phyloP scores from a whole-genome alignment of 83 land plant species.

The Isoetes engelmannii region DNA sequence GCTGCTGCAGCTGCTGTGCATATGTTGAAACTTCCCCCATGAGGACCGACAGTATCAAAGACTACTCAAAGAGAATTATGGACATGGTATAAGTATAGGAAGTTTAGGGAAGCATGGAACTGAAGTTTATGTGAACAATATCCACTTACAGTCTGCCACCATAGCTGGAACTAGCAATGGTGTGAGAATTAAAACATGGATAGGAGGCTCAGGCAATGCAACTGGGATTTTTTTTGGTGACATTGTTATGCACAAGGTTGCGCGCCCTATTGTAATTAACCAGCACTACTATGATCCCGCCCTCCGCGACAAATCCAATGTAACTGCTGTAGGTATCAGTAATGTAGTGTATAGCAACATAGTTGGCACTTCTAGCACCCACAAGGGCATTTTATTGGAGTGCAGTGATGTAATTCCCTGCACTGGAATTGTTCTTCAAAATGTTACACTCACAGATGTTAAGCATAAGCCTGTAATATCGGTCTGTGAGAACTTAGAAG shows the following conservation, averaged over 20 bases:
- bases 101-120: not conserved
- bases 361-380: conserved; percentile 32
- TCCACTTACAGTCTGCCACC: not conserved
- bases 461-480: conserved; percentile 9
- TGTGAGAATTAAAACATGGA: not conserved
- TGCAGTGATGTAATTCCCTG: conserved; percentile 41
- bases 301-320: conserved; percentile 1
- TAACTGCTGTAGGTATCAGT: not conserved
- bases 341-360: conserved; percentile 36
- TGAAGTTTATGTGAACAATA: not conserved
- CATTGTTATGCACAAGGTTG: not conserved
- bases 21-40: too few relatives aligned
- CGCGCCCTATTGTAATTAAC: not conserved
- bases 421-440: conserved; percentile 15
- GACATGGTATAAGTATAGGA: not conserved
- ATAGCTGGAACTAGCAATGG: not conserved
- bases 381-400: conserved; percentile 23
- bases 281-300: conserved; percentile 10
- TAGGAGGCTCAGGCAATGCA: conserved; percentile 21
- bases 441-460: conserved; percentile 22
- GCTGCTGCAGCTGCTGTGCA: too few relatives aligned
- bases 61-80: too few relatives aligned
- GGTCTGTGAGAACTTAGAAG: conserved; percentile 23
- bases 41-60: too few relatives aligned
- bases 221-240: conserved; percentile 22